phyloP scores from a whole-genome alignment of 2,329 filamentous ascomycete genomes.

The Penicillium sp. region DNA sequence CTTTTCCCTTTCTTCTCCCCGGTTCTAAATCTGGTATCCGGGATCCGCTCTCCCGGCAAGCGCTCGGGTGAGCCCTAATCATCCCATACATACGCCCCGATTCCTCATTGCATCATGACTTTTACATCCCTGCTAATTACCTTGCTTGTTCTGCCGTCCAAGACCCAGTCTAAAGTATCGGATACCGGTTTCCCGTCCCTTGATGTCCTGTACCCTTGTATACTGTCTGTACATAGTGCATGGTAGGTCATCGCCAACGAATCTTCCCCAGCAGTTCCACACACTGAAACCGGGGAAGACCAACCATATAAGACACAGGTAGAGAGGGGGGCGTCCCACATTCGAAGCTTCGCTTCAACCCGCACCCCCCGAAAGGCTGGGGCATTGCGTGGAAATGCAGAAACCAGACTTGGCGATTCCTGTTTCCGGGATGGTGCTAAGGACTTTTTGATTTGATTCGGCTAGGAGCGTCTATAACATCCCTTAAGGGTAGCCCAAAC shows the following conservation, averaged over 20 bases:
- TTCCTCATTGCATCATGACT: background rate
- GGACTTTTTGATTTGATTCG: background rate
- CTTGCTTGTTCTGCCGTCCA: background rate
- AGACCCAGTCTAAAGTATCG: background rate
- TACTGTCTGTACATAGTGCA: background rate
- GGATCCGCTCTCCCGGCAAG: background rate
- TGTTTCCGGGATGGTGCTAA: background rate
- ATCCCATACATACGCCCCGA: background rate
- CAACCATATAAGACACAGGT: background rate
- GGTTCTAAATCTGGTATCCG: background rate
- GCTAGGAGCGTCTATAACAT: background rate
- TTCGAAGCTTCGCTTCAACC: slow-evolving; percentile 10
- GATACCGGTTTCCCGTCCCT: background rate
- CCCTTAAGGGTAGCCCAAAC: background rate
- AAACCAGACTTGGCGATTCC: slow-evolving; percentile 3
- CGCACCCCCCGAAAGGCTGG: slow-evolving; percentile 5
- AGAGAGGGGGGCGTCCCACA: background rate
- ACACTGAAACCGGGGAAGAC: background rate
- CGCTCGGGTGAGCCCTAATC: background rate
- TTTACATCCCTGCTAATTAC: background rate
- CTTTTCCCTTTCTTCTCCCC: background rate
- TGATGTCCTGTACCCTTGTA: background rate
- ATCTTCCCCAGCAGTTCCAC: background rate
- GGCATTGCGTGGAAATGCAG: slow-evolving; percentile 13
- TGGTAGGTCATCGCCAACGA: background rate